phyloP scores from a whole-genome alignment of 768 basidiomycete species.

The Leucosporidium scottii region DNA sequence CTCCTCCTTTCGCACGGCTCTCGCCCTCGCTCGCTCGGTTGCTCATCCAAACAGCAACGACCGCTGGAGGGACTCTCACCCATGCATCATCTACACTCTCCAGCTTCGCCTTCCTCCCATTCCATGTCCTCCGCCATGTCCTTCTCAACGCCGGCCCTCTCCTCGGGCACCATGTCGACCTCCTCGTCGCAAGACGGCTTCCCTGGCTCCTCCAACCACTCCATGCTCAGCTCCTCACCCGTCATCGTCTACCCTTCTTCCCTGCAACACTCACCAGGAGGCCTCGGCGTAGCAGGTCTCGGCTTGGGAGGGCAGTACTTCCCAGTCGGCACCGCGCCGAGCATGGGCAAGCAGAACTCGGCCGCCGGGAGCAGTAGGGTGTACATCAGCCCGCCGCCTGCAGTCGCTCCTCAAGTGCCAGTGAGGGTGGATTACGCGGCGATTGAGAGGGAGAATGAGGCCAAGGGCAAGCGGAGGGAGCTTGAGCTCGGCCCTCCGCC shows the following conservation, averaged over 20 bases:
- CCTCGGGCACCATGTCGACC: neutral
- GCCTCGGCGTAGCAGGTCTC: neutral
- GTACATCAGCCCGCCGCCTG: neutral
- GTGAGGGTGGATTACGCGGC: neutral
- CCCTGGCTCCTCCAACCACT: neutral
- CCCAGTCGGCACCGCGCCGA: neutral
- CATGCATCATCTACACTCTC: neutral
- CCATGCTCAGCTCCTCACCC: neutral
- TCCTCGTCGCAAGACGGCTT: slow-evolving; percentile 3
- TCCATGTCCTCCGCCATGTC: neutral
- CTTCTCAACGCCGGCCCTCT: slow-evolving; percentile 1
- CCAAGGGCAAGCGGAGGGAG: neutral
- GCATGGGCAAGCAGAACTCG: neutral
- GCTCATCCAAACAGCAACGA: no score
- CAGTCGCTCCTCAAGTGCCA: neutral
- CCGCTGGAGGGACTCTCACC: neutral
- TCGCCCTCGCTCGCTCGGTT: no score
- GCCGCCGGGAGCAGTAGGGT: neutral
- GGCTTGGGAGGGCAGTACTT: neutral
- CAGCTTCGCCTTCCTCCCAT: neutral
- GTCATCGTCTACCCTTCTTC: neutral
- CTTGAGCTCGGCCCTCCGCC: neutral
- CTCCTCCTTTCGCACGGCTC: no score
- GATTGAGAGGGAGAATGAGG: neutral
- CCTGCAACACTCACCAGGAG: neutral